Evolutionary conservation across 176 grass and related monocot genomes (phyloP), one percentile per base, ranked within the genome.

Genomic region (Chloris gayana): DNA sequence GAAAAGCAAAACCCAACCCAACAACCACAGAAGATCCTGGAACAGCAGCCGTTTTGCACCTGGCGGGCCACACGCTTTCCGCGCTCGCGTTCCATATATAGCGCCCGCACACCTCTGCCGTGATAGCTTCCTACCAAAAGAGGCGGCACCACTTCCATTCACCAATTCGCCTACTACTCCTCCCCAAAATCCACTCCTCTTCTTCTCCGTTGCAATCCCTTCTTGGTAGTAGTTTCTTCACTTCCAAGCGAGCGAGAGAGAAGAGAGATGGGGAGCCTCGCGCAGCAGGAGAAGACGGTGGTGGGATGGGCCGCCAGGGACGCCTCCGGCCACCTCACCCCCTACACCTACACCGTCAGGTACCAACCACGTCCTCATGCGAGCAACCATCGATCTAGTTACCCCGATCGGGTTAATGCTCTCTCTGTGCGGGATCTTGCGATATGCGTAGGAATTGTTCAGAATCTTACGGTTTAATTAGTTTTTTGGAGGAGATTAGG

Each of bases 321-420:
- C 82, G 47, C 92, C 84, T 57, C 57, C 56, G 96, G 96, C 49
- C 67, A 95, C 32, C 85, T 99, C 72, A 70, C 92, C 29, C 96
- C 96, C 76, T 99, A 93, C 93, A 86, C 80, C 25, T 99, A 95
- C 90, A 93, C 75, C 45, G n/a, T 99, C 58, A 99, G 96, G 96
- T 89, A 79, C 38, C 21, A 6, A 2, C 14, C 0, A 18, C 44
- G 27, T 42, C 68, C 15, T 49, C 46, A 3, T 3, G 64, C 12
- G 38, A 2, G 0, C 7, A 14, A 33, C 9, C 58, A 14, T 29
- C 56, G 50, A 54, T 54, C 50, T 50, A 37, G 35, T 37, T 37
- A 37, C 35, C 35, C 35, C 3, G 35, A 45, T 45, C 42, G 42
- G 42, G 0, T 71, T 3, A 4, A 0, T 18, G 7, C 1, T 9